Conservation (phyloP, 176 grass and related monocot genomes). For the Cenchrus americanus region DNA sequence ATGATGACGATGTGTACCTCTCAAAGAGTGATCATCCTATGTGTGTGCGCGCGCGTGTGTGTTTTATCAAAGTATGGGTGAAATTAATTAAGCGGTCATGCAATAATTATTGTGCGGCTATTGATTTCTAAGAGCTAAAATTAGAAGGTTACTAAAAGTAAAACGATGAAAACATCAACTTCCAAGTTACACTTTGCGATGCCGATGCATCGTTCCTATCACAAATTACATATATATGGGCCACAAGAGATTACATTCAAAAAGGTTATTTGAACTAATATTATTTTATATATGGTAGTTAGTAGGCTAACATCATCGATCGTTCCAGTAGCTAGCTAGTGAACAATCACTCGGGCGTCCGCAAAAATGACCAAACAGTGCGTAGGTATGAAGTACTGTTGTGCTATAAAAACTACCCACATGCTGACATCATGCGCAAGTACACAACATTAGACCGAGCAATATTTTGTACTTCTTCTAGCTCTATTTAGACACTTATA, state of each 20-base stretch:
- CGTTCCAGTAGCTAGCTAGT: too few species aligned
- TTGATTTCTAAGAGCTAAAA: neutral
- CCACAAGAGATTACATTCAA: slow-evolving; percentile 5
- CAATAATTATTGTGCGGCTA: neutral
- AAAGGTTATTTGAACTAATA: slow-evolving; percentile 25
- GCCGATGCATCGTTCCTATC: neutral
- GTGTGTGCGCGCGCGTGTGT: neutral
- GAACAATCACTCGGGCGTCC: neutral
- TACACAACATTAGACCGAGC: slow-evolving; percentile 11
- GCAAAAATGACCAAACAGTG: neutral
- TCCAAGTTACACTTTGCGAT: neutral
- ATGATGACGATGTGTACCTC: slow-evolving; percentile 22
- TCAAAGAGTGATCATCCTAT: slow-evolving; percentile 5
- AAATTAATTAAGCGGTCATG: neutral
- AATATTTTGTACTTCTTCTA: neutral
- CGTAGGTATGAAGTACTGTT: neutral
- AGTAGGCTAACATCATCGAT: slow-evolving; percentile 21
- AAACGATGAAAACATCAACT: neutral
- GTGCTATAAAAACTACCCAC: neutral
- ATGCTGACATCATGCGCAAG: neutral
- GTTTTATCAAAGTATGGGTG: neutral
- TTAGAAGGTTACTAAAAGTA: neutral
- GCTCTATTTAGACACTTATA: too few species aligned
- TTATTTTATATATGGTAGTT: slow-evolving; percentile 20
- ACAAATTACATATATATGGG: neutral